Evolutionary conservation across 495 filamentous ascomycete species (phyloP), one percentile per base, ranked within the genome.

Genomic region (Eremomyces bilateralis): DNA sequence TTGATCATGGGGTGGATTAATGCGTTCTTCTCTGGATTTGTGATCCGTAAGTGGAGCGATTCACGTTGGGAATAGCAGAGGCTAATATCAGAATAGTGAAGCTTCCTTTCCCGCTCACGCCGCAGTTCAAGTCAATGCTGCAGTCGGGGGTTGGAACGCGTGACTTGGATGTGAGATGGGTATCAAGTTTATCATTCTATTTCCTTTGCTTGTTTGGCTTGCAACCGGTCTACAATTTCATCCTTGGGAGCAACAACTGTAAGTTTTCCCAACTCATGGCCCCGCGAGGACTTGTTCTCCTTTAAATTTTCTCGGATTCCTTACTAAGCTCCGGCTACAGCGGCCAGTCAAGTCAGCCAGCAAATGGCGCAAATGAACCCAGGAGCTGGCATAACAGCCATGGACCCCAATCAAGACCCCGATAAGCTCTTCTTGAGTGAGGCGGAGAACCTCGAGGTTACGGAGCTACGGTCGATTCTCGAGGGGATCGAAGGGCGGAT

Each of bases 1-100:
- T 55, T 95, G 54, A 95, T 95, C 42, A 97, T 97, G 88, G 81
- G 88, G 35, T 97, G 88, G 88, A 94, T 97, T 47, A 97, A 95
- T 61, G 82, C 88, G 0, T 95, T 95, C 53, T 97, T 97, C 48
- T 82, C 78, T 28, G 88, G 88, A 15, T 97, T 91, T 53, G 88
- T 97, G 25, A 92, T 95, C 30, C 79, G 83, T 92, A 60, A 38
- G 76, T 67, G 10, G 30, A 6, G 10, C 16, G 30, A 10, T 35
- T 8, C 19, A 10, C 33, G 8, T 34, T 21, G 17, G 12, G 32
- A 11, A 21, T 30, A 10, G 19, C 21, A 12, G 16, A 6, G 29
- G 17, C 17, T 36, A 11, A 21, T 30, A 10, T 27, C 21, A 12
- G 16, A 6, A 18, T 45, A 90, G 83, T 97, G 69, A 92, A 92